These are phyloP conservation scores for Cicer pinnatifidum DNA, from an alignment of 306 rosid species.

Conservation along the genomic window DNA sequence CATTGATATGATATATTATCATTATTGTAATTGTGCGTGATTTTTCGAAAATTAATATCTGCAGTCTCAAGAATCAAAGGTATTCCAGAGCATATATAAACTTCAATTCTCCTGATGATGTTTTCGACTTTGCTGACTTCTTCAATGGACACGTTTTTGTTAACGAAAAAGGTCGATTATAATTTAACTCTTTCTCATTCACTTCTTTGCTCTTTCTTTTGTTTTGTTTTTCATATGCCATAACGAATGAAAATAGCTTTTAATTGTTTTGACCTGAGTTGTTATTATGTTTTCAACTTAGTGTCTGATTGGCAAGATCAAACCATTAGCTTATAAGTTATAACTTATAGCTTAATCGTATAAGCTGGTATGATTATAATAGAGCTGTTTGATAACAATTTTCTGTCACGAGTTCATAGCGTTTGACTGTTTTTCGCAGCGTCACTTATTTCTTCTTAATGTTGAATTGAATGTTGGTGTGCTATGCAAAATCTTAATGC, in stretches of 20 bases:
- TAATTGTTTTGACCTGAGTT: background rate
- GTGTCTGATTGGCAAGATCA: too few relatives aligned
- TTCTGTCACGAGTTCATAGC: too few relatives aligned
- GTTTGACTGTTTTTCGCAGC: too few relatives aligned
- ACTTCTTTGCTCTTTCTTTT: background rate
- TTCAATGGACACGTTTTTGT: conserved; percentile 91
- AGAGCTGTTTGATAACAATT: too few relatives aligned
- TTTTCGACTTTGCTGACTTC: conserved; percentile 79
- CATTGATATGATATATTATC: background rate
- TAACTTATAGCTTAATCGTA: too few relatives aligned
- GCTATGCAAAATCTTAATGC: conserved; percentile 33
- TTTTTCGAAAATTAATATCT: conserved; percentile 41
- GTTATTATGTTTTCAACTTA: background rate
- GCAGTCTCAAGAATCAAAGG: conserved; percentile 79
- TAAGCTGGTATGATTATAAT: too few relatives aligned
- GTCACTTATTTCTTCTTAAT: background rate
- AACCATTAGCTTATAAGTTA: too few relatives aligned
- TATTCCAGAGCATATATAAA: conserved; percentile 85
- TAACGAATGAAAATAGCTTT: background rate
- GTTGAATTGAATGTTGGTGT: conserved; percentile 5
- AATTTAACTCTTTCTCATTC: background rate
- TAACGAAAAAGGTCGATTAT: conserved; percentile 76
- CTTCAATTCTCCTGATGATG: conserved; percentile 74
- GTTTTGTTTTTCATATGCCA: conserved; percentile 9
- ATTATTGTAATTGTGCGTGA: background rate